Percentiles rank a stretch among this genome's conserved stretches.
phyloP scores from a whole-genome alignment of 257 asterid species.

The Solanum sparsipilum region DNA sequence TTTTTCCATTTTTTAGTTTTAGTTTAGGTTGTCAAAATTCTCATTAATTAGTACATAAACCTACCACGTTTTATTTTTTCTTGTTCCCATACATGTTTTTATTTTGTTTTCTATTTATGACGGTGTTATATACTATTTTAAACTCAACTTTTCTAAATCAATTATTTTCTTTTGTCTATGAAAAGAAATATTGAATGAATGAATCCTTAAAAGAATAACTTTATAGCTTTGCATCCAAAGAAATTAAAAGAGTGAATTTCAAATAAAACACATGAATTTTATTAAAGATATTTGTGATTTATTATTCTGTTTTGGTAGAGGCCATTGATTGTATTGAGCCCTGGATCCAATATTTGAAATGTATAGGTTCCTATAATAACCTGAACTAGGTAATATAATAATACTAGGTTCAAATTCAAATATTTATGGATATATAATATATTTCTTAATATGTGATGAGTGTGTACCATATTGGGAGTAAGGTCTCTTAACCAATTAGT shows the following conservation, averaged over 20 bases:
- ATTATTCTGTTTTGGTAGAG: not conserved
- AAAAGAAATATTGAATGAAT: not conserved
- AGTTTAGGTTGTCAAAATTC: not conserved
- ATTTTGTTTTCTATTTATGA: not conserved
- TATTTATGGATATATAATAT: not conserved
- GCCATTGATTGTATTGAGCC: not conserved
- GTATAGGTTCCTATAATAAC: not conserved
- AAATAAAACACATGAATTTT: not conserved
- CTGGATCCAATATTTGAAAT: not conserved
- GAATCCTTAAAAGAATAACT: not conserved
- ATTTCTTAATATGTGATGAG: not conserved
- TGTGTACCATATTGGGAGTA: not conserved
- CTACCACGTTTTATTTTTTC: not conserved
- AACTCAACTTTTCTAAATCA: not conserved
- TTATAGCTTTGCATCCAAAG: not conserved
- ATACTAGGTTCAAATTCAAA: not conserved
- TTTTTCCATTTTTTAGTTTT: not conserved
- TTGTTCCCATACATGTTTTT: not conserved
- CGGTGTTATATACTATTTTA: not conserved
- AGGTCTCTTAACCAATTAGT: not conserved
- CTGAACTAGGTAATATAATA: not conserved
- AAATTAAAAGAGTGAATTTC: not conserved
- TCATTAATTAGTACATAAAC: not conserved
- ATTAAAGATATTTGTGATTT: not conserved
- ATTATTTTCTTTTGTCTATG: not conserved